phyloP scores from a whole-genome alignment of 768 basidiomycete genomes.

The Termitomyces sp. region DNA sequence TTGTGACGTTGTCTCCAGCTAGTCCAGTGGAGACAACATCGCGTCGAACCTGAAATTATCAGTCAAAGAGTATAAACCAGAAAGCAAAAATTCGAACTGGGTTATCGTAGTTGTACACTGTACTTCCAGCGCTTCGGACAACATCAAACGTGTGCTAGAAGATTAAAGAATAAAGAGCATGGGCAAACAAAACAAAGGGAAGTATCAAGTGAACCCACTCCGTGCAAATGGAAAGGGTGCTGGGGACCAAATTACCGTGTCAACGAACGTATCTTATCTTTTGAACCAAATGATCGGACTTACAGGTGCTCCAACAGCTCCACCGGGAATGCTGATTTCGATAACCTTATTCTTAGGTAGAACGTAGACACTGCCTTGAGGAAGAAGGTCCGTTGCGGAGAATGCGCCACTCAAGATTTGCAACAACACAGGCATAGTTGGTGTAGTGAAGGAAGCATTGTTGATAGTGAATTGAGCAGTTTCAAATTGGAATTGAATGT shows the following conservation, averaged over 20 bases:
- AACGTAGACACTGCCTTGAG: constrained; percentile 32
- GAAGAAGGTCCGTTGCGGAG: constrained; percentile 20
- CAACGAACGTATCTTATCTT: constrained; percentile 4
- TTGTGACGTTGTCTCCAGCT: not conserved
- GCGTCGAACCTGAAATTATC: not conserved
- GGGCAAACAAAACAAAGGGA: not conserved
- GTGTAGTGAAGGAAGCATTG: not conserved
- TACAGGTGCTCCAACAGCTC: constrained; percentile 23
- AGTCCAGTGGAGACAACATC: not conserved
- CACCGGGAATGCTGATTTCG: constrained; percentile 37
- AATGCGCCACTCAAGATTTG: constrained; percentile 1
- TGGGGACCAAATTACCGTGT: not conserved
- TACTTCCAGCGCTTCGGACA: not conserved
- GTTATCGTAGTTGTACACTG: not conserved
- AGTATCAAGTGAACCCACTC: not conserved
- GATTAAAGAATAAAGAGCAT: no score
- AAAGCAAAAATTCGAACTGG: not conserved
- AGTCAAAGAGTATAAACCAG: not conserved
- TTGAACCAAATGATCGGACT: not conserved
- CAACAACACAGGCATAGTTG: not conserved
- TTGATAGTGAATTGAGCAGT: not conserved
- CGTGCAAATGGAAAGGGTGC: not conserved
- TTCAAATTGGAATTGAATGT: not conserved
- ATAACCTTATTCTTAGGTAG: constrained; percentile 39
- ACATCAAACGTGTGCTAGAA: not conserved